phyloP scores from a whole-genome alignment of 208 protist species.

The Trypanosoma melophagium region DNA sequence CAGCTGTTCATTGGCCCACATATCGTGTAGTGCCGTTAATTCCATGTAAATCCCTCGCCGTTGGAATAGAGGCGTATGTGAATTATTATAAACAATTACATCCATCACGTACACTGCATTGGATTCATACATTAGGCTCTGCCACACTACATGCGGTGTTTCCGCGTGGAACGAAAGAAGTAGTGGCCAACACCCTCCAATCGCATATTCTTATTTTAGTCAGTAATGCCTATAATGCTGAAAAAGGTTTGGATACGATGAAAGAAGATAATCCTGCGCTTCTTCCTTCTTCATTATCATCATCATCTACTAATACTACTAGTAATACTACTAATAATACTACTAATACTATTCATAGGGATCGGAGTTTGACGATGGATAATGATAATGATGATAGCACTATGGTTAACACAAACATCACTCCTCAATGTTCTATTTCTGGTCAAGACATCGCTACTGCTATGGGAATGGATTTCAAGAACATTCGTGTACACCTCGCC shows the following conservation, averaged over 20 bases:
- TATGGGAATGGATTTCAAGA: conserved; percentile 38
- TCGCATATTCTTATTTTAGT: conserved; percentile 63
- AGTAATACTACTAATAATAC: too few relatives aligned
- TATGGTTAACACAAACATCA: not conserved
- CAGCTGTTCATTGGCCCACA: conserved; percentile 48
- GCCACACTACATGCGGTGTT: conserved; percentile 56
- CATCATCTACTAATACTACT: too few relatives aligned
- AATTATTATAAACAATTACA: conserved; percentile 52
- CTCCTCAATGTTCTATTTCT: conserved; percentile 6
- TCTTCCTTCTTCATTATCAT: too few relatives aligned
- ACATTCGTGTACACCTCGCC: conserved; percentile 34
- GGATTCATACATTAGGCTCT: conserved; percentile 61
- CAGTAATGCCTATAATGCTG: conserved; percentile 42
- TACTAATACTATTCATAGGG: too few relatives aligned
- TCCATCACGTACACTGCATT: conserved; percentile 60
- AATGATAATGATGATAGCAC: not conserved
- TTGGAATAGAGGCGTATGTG: conserved; percentile 44
- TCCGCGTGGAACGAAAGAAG: conserved; percentile 48
- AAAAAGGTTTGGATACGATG: not conserved
- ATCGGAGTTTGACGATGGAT: not conserved
- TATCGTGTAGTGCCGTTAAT: conserved; percentile 17
- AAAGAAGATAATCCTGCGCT: conserved; percentile 3
- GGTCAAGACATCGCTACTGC: conserved; percentile 27
- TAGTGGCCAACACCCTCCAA: conserved; percentile 55
- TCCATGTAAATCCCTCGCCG: conserved; percentile 40